Base-by-base conservation (phyloP, 371 early-diverging fungal genomes). In the Umbelopsis sp. region DNA sequence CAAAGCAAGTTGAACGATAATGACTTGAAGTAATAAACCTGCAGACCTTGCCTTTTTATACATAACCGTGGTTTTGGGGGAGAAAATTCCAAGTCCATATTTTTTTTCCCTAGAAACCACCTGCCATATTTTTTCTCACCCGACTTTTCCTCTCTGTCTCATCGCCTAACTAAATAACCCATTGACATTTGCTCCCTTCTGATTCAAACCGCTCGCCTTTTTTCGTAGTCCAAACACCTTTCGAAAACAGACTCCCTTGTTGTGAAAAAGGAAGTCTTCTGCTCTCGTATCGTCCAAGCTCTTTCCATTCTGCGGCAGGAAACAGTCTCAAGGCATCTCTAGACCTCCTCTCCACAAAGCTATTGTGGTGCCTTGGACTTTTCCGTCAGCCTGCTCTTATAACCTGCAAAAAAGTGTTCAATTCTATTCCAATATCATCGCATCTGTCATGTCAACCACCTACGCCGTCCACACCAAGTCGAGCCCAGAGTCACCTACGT, bases 21-120 rank as follows among this genome's bases (percentile, higher is more conserved):
- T 51, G 65, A 68, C 64, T 52, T 62, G 10, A 24, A 67, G 32
- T 70, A 50, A 68, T 63, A 25, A 63, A 70, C 72, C 70, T 9
- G 9, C 70, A 18, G 7, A 41, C 29, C 29, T 29, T 41, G 12
- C 41, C 2, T 2, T 41, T 38, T 4, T 38, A 38, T 7, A 41
- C 12, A 29, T 29, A 1, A 29, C 29, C 1, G 41, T 7, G 41
- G 2, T 41, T 41, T 41, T 4, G 1, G 1, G 7, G 38, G 4
- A 38, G 10, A 41, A 12, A 41, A 41, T 41, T 10, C 41, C 41
- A 41, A 29, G 29, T 29, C 41, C 2, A 12, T 4, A 38, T 38
- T 41, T 41, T 41, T 41, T 41, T 41, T 41, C 12, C 10, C 41
- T 12, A 10, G 1, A 41, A 41, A 41, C 41, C 29, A 41, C 10